Conservation (phyloP, 805 yeast genomes). For the Cyberlindnera subsufficiens region DNA sequence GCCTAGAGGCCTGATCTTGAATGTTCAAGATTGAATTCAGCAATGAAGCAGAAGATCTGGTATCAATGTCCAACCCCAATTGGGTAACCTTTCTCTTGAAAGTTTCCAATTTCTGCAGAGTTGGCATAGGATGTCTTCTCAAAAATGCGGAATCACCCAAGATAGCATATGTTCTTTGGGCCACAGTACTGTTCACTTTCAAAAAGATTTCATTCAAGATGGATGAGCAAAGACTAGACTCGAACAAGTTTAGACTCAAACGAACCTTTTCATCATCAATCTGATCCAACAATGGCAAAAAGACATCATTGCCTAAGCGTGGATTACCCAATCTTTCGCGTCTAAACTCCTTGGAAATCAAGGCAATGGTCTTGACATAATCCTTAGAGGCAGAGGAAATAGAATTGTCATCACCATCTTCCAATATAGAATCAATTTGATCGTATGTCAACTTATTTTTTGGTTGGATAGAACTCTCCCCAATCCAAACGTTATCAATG, state of each 20-base stretch:
- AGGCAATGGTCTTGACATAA: conserved; percentile 55
- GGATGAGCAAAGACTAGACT: conserved; percentile 47
- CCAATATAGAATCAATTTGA: conserved; percentile 48
- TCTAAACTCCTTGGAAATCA: conserved; percentile 64
- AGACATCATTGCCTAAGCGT: conserved; percentile 38
- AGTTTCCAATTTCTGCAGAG: conserved; percentile 71
- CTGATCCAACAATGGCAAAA: conserved; percentile 66
- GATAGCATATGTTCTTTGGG: conserved; percentile 67
- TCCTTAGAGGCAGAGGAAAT: conserved; percentile 54
- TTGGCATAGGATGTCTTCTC: conserved; percentile 84
- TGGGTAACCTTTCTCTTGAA: conserved; percentile 66
- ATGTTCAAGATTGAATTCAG: conserved; percentile 64
- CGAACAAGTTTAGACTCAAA: conserved; percentile 67
- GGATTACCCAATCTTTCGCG: conserved; percentile 56
- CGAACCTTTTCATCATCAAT: conserved; percentile 81
- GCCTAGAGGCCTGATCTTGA: conserved; percentile 55
- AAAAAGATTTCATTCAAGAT: conserved; percentile 71
- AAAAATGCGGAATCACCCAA: conserved; percentile 79
- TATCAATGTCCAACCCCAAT: conserved; percentile 65
- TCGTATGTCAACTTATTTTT: conserved; percentile 48
- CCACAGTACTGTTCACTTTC: conserved; percentile 80
- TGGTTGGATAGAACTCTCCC: conserved; percentile 66
- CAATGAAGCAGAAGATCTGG: conserved; percentile 64
- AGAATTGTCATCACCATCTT: conserved; percentile 14
- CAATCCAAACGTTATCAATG: conserved; percentile 71